These are phyloP conservation scores for Lipomyces orientalis DNA, from an alignment of 805 yeast species.

Conservation along the genomic window DNA sequence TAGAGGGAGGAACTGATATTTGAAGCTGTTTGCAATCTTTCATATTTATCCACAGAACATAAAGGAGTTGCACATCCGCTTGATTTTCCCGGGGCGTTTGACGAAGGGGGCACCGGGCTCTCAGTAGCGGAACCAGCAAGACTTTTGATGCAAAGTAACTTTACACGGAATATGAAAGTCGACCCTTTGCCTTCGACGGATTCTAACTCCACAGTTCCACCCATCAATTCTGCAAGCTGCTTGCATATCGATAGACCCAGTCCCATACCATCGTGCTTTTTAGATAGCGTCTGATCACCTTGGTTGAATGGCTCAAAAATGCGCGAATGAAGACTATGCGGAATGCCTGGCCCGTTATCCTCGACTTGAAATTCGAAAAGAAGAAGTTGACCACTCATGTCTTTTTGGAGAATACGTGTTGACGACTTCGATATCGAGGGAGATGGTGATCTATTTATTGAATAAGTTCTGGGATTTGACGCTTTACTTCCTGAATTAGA, in stretches of 20 bases:
- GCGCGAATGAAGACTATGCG: conserved; percentile 74
- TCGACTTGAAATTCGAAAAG: conserved; percentile 72
- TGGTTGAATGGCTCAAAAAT: conserved; percentile 97
- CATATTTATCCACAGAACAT: too few species aligned
- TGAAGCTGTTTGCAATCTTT: conserved; percentile 21
- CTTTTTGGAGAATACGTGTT: too few species aligned
- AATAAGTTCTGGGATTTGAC: too few species aligned
- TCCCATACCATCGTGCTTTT: conserved; percentile 96
- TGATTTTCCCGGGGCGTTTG: background rate
- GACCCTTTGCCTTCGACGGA: conserved; percentile 84
- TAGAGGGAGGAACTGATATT: conserved; percentile 21
- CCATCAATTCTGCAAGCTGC: conserved; percentile 89
- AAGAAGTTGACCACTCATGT: conserved; percentile 60
- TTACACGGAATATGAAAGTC: conserved; percentile 59
- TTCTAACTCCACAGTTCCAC: conserved; percentile 76
- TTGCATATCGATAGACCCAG: conserved; percentile 87
- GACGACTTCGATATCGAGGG: too few species aligned
- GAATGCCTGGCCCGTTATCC: conserved; percentile 96
- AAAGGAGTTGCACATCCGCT: too few species aligned
- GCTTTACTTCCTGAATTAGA: too few species aligned
- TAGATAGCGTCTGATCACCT: conserved; percentile 91
- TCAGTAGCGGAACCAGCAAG: conserved; percentile 21
- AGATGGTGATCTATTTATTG: too few species aligned
- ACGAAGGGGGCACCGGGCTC: background rate
- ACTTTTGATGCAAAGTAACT: conserved; percentile 65